Evolutionary conservation across 495 filamentous ascomycete species (phyloP), one percentile per base, ranked within the genome.

Genomic region (Poronia punctata): DNA sequence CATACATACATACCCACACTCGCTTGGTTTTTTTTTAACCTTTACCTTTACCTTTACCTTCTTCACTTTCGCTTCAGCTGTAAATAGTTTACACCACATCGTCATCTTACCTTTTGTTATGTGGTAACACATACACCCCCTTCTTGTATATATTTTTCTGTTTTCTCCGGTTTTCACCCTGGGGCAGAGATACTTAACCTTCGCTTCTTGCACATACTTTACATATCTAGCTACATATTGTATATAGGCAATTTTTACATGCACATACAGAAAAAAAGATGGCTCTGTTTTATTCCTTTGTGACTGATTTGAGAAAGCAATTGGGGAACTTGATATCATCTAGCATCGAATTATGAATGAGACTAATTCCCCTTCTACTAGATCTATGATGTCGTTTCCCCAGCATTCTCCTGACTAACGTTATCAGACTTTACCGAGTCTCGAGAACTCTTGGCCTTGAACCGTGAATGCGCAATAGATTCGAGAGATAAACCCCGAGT

Each of bases 401-500:
- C n/a, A n/a, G n/a, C n/a, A n/a, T n/a, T n/a, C n/a, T n/a, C n/a
- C n/a, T n/a, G n/a, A n/a, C n/a, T n/a, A n/a, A n/a, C n/a, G n/a
- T n/a, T n/a, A n/a, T n/a, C n/a, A n/a, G n/a, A n/a, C n/a, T n/a
- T n/a, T n/a, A n/a, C n/a, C n/a, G n/a, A n/a, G n/a, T n/a, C n/a
- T n/a, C n/a, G n/a, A n/a, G 38, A 38, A 37, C 23, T 44, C 9
- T 33, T 27, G 4, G 21, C 29, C 9, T 50, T 36, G 29, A 52
- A 55, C 17, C 38, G 45, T 27, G 48, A 47, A 9, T 48, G 42
- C 2, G 51, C 48, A 27, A 57, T 57, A 12, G 35, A 36, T 24
- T 57, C 54, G 3, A 54, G 48, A 6, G 51, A 57, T 16, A 57
- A 25, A 2, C 54, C 54, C n/a, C 51, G 43, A 2, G 54, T 54